Base-by-base conservation (phyloP, 352 stramenopile species). In the Globisporangium radiosum region DNA sequence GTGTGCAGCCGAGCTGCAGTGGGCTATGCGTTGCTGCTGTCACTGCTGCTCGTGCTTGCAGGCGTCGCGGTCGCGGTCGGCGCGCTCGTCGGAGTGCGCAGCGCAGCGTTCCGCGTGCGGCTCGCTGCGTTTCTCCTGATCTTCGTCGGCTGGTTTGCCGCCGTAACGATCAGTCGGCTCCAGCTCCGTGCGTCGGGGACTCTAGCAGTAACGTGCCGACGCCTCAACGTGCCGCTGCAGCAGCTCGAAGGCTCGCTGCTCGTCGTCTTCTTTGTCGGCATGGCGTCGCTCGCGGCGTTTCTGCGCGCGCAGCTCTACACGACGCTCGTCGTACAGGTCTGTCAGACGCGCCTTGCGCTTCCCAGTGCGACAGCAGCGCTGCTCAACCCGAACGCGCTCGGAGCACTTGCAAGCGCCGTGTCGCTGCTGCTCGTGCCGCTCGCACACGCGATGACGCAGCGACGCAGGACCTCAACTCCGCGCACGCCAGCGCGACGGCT, bases 261-360 rank as follows among this genome's bases (percentile, higher is more conserved):
- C 54, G 51, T 65, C 5, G 38, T 70, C 4, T 69, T 72, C 36
- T 80, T 78, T 49, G 59, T 71, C 25, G 74, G 72, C 57, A 54
- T 71, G 69, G 74, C 69, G 15, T 65, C 72, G 13, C 83, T 88
- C 57, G 71, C 70, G 8, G 68, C 79, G 11, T 90, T 90, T 52
- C 57, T 91, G 5, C 79, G 83, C 3, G 81, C 76, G 0, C 83
- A 93, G 58, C 64, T 90, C 14, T 91, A 88, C 66, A 80, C 81
- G 10, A 82, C 76, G 0, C 61, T 89, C 42, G 68, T 88, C 43
- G 66, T 85, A 17, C 83, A 93, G 53, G 69, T 74, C 1, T 93
- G 81, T 38, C 81, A 91, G 64, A 78, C 75, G 1, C 65, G 60
- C 9, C 64, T 77, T 4, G 59, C 64, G n/a, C 59, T 79, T 33